Evolutionary conservation across 305 asterid genomes (phyloP).

Genomic region (Rubia balearica): DNA sequence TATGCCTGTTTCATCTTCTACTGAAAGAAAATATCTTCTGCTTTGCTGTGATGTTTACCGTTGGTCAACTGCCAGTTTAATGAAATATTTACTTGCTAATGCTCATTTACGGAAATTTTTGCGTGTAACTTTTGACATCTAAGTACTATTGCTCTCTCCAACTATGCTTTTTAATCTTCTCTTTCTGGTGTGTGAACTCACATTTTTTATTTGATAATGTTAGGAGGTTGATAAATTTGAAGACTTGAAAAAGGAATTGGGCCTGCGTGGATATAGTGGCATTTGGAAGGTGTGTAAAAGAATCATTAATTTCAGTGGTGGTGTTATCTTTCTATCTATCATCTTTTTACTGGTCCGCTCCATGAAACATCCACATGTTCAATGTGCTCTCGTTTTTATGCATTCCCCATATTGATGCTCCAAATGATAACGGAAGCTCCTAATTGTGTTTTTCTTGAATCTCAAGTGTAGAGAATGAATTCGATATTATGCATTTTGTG

Average conservation of each 20-base stretch:
- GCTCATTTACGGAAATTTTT: conserved; percentile 6
- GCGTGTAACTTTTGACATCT: not conserved
- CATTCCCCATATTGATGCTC: not conserved
- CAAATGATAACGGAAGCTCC: not conserved
- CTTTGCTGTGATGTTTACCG: not conserved
- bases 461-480: not conserved
- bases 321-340: conserved; percentile 17
- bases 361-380: not conserved
- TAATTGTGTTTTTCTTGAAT: not conserved
- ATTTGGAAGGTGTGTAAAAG: conserved; percentile 75
- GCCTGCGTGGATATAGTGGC: conserved; percentile 73
- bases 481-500: not conserved
- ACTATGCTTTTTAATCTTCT: not conserved
- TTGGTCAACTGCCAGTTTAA: not conserved
- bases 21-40: not conserved
- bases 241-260: conserved; percentile 69
- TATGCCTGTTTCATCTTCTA: not conserved
- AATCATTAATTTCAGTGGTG: conserved; percentile 20
- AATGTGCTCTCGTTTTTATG: conserved; percentile 3
- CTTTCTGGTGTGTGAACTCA: conserved; percentile 1
- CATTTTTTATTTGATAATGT: conserved; percentile 16
- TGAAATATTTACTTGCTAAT: not conserved
- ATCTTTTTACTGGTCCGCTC: not conserved
- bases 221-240: conserved; percentile 98
- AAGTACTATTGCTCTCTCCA: not conserved